These are phyloP conservation scores for Pugionium cornutum DNA, from an alignment of 345 rosid species.

Conservation along the genomic window DNA sequence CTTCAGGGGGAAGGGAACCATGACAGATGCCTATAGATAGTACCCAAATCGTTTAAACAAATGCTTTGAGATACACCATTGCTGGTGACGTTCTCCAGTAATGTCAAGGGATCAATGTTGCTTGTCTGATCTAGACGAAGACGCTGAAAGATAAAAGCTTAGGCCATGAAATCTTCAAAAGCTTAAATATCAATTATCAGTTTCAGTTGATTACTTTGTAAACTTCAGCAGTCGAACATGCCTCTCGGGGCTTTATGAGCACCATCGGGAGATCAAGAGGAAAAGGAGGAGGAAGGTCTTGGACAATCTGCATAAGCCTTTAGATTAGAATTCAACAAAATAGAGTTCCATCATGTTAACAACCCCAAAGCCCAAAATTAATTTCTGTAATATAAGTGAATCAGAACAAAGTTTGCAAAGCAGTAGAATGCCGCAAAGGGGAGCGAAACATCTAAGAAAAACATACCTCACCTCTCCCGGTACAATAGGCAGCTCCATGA, in stretches of 20 bases:
- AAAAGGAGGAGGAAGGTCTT: conserved; percentile 79
- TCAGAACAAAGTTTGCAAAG: background rate
- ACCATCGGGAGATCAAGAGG: conserved; percentile 75
- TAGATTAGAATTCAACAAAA: conserved; percentile 21
- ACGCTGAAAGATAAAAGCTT: conserved; percentile 48
- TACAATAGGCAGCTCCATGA: conserved; percentile 92
- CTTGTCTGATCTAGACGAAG: conserved; percentile 71
- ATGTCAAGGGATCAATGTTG: conserved; percentile 62
- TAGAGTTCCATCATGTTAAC: background rate
- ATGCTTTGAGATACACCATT: conserved; percentile 80
- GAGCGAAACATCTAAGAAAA: background rate
- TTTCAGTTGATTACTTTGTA: conserved; percentile 61
- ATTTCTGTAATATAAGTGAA: background rate
- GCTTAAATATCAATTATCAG: conserved; percentile 6
- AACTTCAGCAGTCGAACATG: conserved; percentile 93
- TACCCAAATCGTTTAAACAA: conserved; percentile 95
- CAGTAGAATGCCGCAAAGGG: background rate
- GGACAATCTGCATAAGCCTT: conserved; percentile 58
- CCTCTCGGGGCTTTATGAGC: conserved; percentile 83
- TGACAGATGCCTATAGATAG: conserved; percentile 16
- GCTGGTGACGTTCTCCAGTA: conserved; percentile 72
- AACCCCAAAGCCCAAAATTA: background rate
- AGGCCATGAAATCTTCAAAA: conserved; percentile 16
- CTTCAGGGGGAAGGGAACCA: conserved; percentile 11
- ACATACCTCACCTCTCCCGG: conserved; percentile 97